phyloP scores from a whole-genome alignment of 176 grass and related monocot genomes.

The Raddia distichophylla region DNA sequence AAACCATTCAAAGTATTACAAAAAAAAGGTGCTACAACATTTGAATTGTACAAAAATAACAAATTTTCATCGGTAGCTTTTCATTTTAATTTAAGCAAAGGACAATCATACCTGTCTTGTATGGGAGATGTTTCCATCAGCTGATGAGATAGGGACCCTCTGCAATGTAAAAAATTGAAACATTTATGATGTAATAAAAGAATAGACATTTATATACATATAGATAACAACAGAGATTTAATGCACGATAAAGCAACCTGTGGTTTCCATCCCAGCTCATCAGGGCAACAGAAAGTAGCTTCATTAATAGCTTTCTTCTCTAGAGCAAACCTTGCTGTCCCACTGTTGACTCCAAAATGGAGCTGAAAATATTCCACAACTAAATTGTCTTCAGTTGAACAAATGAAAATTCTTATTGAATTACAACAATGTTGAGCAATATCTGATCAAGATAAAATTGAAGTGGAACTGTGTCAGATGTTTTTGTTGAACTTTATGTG shows the following conservation, averaged over 20 bases:
- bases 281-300: constrained; percentile 78
- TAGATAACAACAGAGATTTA: constrained; percentile 8
- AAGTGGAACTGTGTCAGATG: background rate
- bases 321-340: constrained; percentile 65
- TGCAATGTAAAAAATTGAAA: constrained; percentile 33
- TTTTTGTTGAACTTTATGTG: background rate
- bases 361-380: constrained; percentile 51
- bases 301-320: constrained; percentile 84
- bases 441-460: background rate
- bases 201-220: background rate
- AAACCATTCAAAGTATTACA: no score
- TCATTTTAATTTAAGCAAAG: no score
- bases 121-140: constrained; percentile 64
- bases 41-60: background rate
- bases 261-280: constrained; percentile 93
- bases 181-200: constrained; percentile 1
- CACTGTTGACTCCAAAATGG: constrained; percentile 88
- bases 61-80: no score
- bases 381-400: background rate
- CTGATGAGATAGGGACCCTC: constrained; percentile 65
- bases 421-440: background rate
- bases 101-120: constrained; percentile 55
- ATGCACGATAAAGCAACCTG: constrained; percentile 55
- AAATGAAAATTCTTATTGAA: background rate
- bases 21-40: background rate